phyloP scores from a whole-genome alignment of 2,329 filamentous ascomycete species.

The Hypoxylon sp. region DNA sequence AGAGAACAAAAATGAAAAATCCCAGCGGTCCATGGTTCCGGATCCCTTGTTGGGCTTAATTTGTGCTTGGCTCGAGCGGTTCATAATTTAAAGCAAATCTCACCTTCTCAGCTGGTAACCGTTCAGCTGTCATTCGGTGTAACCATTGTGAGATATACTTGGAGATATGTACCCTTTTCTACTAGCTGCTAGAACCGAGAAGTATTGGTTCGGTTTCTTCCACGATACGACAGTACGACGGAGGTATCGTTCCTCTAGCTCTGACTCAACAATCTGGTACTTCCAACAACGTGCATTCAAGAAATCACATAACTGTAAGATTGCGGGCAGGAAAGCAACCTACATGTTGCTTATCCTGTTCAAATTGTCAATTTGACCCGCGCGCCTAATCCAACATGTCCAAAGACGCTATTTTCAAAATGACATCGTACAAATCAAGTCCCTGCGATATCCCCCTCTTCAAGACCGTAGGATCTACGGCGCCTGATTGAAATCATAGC shows the following conservation, averaged over 20 bases:
- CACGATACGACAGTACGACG: not conserved
- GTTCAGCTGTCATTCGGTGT: not conserved
- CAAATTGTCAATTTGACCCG: not conserved
- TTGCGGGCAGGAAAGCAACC: not conserved
- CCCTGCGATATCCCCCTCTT: not conserved
- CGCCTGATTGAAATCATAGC: constrained; percentile 72
- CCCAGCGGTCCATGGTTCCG: constrained; percentile 3
- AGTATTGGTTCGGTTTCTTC: not conserved
- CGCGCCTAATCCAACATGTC: too few species aligned
- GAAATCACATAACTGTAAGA: not conserved
- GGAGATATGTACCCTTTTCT: not conserved
- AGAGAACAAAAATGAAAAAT: not conserved
- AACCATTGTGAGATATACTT: not conserved
- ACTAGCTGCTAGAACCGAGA: not conserved
- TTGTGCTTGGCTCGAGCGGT: constrained; percentile 11
- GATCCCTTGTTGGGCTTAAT: constrained; percentile 6
- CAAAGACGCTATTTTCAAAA: not conserved
- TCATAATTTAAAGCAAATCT: constrained; percentile 1
- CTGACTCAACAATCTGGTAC: not conserved
- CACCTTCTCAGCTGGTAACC: constrained; percentile 5
- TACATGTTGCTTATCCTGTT: not conserved
- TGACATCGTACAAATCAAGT: not conserved
- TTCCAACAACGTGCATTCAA: not conserved
- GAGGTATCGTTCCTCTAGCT: not conserved
- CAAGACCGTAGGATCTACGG: constrained; percentile 25